These are phyloP conservation scores for Durusdinium trenchii DNA, from an alignment of 73 alveolate species.

Conservation along the genomic window DNA sequence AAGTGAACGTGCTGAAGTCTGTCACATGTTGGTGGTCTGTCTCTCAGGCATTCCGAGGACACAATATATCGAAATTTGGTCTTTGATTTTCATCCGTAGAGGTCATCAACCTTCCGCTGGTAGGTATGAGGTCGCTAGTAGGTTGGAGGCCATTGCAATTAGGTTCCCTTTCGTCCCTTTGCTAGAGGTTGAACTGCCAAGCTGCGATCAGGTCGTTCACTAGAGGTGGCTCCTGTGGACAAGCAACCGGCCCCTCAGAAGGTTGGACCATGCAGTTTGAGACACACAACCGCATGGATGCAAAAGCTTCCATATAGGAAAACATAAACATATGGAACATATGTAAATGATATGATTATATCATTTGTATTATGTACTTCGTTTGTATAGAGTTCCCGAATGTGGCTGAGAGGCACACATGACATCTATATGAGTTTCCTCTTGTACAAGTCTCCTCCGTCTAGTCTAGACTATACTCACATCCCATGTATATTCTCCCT, in stretches of 20 bases:
- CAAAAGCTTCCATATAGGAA: not conserved
- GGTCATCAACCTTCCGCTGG: not conserved
- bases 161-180: not conserved
- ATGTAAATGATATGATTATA: not conserved
- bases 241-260: not conserved
- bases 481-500: too few relatives aligned
- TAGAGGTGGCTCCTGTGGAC: slow-evolving; percentile 58
- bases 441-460: too few relatives aligned
- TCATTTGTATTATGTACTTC: not conserved
- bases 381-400: too few relatives aligned
- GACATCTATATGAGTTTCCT: too few relatives aligned
- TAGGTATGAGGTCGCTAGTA: not conserved
- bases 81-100: not conserved
- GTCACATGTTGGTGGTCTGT: not conserved
- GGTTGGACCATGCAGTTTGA: too few relatives aligned
- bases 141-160: not conserved
- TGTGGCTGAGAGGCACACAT: too few relatives aligned
- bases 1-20: too few relatives aligned
- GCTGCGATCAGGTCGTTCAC: slow-evolving; percentile 54
- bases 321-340: not conserved
- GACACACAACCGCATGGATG: not conserved
- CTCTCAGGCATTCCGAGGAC: not conserved
- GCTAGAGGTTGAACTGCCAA: not conserved
- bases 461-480: too few relatives aligned
- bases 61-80: not conserved